Conservation (phyloP, 345 rosid genomes). For the Microcos paniculata region DNA sequence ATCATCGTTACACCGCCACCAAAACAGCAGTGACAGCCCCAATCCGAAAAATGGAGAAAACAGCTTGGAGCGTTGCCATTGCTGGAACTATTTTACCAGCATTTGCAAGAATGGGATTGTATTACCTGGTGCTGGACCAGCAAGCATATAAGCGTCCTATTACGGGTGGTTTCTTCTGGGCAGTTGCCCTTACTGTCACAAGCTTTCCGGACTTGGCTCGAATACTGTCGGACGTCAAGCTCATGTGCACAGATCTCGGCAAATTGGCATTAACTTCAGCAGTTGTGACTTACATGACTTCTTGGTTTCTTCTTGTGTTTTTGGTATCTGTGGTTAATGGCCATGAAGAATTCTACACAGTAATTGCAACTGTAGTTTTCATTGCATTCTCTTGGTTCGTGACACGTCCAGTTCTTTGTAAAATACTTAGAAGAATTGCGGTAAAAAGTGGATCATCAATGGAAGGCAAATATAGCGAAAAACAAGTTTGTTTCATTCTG, state of each 20-base stretch:
- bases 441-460: slow-evolving; percentile 10
- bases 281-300: slow-evolving; percentile 27
- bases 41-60: background rate
- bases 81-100: slow-evolving; percentile 34
- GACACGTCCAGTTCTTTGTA: slow-evolving; percentile 30
- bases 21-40: no score
- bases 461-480: slow-evolving; percentile 17
- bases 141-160: background rate
- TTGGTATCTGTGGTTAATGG: slow-evolving; percentile 17
- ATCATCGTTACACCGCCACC: no score
- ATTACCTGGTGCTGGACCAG: background rate
- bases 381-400: slow-evolving; percentile 21
- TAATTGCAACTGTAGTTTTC: slow-evolving; percentile 19
- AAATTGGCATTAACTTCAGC: slow-evolving; percentile 38
- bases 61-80: slow-evolving; percentile 18
- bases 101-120: slow-evolving; percentile 25
- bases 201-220: slow-evolving; percentile 47
- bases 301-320: slow-evolving; percentile 36
- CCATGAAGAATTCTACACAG: background rate
- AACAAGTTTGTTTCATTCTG: slow-evolving; percentile 27
- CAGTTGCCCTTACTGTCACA: slow-evolving; percentile 38
- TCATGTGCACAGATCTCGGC: slow-evolving; percentile 46
- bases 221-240: slow-evolving; percentile 42
- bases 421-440: slow-evolving; percentile 13
- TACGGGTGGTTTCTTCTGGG: slow-evolving; percentile 30